Evolutionary conservation across 352 stramenopile genomes (phyloP).

Genomic region (Globisporangium canariense): DNA sequence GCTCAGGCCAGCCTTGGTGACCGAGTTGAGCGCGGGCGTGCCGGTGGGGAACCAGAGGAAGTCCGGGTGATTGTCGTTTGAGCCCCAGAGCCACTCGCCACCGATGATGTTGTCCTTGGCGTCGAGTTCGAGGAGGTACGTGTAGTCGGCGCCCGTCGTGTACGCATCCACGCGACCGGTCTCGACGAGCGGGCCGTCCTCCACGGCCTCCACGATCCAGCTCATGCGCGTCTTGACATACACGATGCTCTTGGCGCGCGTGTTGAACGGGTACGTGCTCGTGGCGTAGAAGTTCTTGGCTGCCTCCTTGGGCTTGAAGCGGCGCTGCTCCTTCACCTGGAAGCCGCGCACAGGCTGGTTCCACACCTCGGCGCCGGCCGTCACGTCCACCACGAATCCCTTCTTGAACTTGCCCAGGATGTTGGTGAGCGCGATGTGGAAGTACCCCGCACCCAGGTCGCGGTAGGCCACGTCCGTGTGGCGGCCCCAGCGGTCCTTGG

Average conservation of each 20-base stretch:
- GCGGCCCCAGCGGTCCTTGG: too few relatives aligned
- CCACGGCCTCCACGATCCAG: slow-evolving; percentile 17
- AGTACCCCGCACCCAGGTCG: slow-evolving; percentile 15
- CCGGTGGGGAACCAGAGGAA: slow-evolving; percentile 19
- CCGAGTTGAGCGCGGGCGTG: neutral
- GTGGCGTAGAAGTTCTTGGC: slow-evolving; percentile 7
- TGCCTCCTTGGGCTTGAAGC: slow-evolving; percentile 1
- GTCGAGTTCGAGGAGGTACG: slow-evolving; percentile 15
- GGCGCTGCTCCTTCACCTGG: slow-evolving; percentile 6
- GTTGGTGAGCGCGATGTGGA: slow-evolving; percentile 17
- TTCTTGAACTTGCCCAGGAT: slow-evolving; percentile 11
- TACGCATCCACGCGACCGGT: slow-evolving; percentile 13
- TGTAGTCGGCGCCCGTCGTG: slow-evolving; percentile 13
- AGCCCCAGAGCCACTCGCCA: slow-evolving; percentile 14
- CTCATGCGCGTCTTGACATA: slow-evolving; percentile 16
- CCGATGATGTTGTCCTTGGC: slow-evolving; percentile 10
- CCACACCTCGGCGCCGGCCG: slow-evolving; percentile 15
- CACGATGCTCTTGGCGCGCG: slow-evolving; percentile 2
- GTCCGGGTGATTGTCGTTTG: slow-evolving; percentile 14
- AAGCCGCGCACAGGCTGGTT: slow-evolving; percentile 21
- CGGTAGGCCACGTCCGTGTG: neutral
- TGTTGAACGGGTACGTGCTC: slow-evolving; percentile 23
- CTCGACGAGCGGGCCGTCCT: slow-evolving; percentile 10
- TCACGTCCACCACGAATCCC: slow-evolving; percentile 10
- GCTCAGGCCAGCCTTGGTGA: slow-evolving; percentile 13